These are phyloP conservation scores for Trichoderma sp. DNA, from an alignment of 2,329 filamentous ascomycete species.

Conservation along the genomic window DNA sequence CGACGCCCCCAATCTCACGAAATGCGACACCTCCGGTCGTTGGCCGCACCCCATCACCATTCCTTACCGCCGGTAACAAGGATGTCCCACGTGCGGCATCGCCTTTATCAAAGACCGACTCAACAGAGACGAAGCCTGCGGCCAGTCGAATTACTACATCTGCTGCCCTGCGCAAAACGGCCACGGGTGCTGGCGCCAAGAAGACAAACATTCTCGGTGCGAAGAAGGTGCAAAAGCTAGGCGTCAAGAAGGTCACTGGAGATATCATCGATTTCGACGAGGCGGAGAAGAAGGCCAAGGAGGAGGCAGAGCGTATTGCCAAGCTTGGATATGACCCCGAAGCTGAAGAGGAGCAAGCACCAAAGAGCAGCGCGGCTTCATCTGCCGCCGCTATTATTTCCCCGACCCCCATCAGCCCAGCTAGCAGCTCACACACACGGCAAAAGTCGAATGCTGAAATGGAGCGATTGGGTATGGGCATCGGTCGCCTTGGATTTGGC, in stretches of 20 bases:
- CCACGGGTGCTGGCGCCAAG: constrained; percentile 62
- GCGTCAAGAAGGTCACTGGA: constrained; percentile 82
- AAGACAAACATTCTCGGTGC: constrained; percentile 84
- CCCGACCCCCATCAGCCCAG: constrained; percentile 72
- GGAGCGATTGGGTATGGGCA: constrained; percentile 86
- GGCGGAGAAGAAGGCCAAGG: constrained; percentile 93
- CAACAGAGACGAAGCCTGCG: constrained; percentile 54
- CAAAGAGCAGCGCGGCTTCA: constrained; percentile 44
- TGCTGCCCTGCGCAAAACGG: constrained; percentile 76
- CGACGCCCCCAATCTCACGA: constrained; percentile 88
- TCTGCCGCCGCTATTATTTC: constrained; percentile 63
- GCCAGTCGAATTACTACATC: constrained; percentile 74
- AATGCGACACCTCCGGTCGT: constrained; percentile 80
- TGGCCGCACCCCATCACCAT: constrained; percentile 83
- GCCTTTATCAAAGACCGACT: constrained; percentile 66
- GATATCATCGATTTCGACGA: constrained; percentile 94
- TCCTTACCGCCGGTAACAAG: constrained; percentile 76
- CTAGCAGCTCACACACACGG: constrained; percentile 53
- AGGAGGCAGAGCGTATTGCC: constrained; percentile 93
- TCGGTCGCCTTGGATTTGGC: constrained; percentile 82
- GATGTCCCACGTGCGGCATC: constrained; percentile 76
- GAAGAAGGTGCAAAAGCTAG: constrained; percentile 82
- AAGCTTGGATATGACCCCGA: constrained; percentile 95
- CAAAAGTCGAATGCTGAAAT: constrained; percentile 73
- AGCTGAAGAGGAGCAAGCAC: constrained; percentile 64